These are phyloP conservation scores for Marasmius oreades DNA, from an alignment of 1,284 basidiomycete genomes.

Conservation along the genomic window DNA sequence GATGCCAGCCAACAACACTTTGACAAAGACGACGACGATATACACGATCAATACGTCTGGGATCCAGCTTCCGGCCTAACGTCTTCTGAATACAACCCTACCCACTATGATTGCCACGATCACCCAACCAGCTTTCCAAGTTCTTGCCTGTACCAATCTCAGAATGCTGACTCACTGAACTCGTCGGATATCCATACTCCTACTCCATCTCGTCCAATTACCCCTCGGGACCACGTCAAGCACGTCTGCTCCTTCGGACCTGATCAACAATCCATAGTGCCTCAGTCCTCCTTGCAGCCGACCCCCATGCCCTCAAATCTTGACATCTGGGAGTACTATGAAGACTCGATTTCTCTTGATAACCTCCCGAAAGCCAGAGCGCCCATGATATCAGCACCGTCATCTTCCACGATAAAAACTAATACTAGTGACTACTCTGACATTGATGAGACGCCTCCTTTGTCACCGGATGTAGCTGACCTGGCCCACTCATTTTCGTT, in stretches of 20 bases:
- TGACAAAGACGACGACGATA: background rate
- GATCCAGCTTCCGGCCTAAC: conserved; percentile 11
- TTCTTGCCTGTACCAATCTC: no score
- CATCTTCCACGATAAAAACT: background rate
- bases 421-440: background rate
- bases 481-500: background rate
- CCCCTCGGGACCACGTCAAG: conserved; percentile 5
- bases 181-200: conserved; percentile 1
- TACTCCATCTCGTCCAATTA: conserved; percentile 9
- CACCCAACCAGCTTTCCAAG: background rate
- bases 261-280: background rate
- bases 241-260: background rate
- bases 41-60: conserved; percentile 10
- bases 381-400: background rate
- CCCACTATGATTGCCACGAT: background rate
- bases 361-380: background rate
- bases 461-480: conserved; percentile 2
- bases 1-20: conserved; percentile 1
- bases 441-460: conserved; percentile 6
- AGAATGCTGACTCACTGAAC: background rate
- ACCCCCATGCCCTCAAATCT: background rate
- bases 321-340: background rate
- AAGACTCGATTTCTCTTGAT: background rate
- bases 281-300: background rate
- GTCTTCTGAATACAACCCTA: background rate